Base-by-base conservation (phyloP, 2,329 filamentous ascomycete species). In the Ceratocystis colombiana region DNA sequence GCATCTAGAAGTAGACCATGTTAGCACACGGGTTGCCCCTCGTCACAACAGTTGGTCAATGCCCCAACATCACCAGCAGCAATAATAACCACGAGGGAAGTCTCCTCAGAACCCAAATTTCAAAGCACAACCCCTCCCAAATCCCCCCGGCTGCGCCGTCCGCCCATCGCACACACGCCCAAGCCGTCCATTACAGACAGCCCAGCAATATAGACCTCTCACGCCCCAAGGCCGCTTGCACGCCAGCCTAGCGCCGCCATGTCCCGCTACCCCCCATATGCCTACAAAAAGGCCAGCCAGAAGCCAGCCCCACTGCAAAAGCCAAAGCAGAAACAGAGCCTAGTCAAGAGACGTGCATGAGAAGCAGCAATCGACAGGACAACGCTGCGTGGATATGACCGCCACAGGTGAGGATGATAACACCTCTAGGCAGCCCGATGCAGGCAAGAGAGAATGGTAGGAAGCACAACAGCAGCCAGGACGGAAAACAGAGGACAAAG, bases 71-170 rank as follows among this genome's bases (percentile, higher is more conserved):
- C 37, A 41, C 37, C 37, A 15, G 10, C 37, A 12, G 37, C 37
- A 41, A 41, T 1, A 41, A 5, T 41, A 12, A 15, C 37, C 37
- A 41, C 37, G 37, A 41, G 37, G 67, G 67, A 67, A 67, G 64
- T 61, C 25, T 68, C 70, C 70, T 75, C 74, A 75, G 74, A 75
- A 75, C 74, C 75, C 75, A 73, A 69, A 64, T 74, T 61, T 76
- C 67, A 74, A 75, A 76, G 74, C 75, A 76, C 71, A 66, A 76
- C 75, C 72, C 71, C 70, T 73, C 73, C 71, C 73, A 71, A 73
- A 69, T 69, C 69, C 69, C 67, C 37, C 69, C 70, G 65, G 68
- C 70, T 65, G 48, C 66, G 67, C 65, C 69, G 67, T 30, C 50
- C 41, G 33, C 66, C 46, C 62, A 61, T n/a, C 62, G 53, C 53